Base-by-base conservation (phyloP, 768 basidiomycete species). In the Rhizopogon vinicolor region DNA sequence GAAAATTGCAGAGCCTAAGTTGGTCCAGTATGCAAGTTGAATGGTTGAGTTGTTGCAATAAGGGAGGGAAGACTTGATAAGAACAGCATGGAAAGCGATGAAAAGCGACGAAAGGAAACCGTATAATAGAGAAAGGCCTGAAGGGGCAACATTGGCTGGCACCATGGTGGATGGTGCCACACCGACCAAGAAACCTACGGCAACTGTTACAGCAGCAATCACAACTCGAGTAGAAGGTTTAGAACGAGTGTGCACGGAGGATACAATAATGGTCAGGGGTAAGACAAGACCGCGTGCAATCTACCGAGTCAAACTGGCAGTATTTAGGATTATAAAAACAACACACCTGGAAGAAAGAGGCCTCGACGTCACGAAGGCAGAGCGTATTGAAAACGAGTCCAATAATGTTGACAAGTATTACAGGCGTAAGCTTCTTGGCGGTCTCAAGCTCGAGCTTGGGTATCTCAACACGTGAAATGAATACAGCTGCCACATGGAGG, bases 241-340 rank as follows among this genome's bases (percentile, higher is more conserved):
- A 6, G 81, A 73, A 19, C 74, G 77, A 2, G 84, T 83, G 57
- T 83, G 71, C 18, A 82, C 43, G 40, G 84, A 85, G 2, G 89
- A 87, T 42, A 92, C 82, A 25, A 82, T 58, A 53, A 93, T 90
- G 1, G 92, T 95, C 46, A 91, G 76, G 0, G 92, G 92, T 5
- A 95, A 77, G 3, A 91, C 86, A 39, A 95, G 78, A 0, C 92
- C 91, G 60, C 91, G 75, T 1, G 91, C 92, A 63, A 95, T 91
- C 86, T 93, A 69, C 19, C 7, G 12, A 39, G 22, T 56, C 12
- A 50, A 13, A 49, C 13, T 37, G 12, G 14, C 25, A 8, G n/a
- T 33, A 8, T 8, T 12, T 13, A n/a, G 29, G 12, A 7, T 50
- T 43, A 22, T 37, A 14, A 40, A 18, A 25, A 25, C 14, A 6